Evolutionary conservation across 495 filamentous ascomycete species (phyloP), one percentile per base, ranked within the genome.

Genomic region (Talaromyces thailandensis): DNA sequence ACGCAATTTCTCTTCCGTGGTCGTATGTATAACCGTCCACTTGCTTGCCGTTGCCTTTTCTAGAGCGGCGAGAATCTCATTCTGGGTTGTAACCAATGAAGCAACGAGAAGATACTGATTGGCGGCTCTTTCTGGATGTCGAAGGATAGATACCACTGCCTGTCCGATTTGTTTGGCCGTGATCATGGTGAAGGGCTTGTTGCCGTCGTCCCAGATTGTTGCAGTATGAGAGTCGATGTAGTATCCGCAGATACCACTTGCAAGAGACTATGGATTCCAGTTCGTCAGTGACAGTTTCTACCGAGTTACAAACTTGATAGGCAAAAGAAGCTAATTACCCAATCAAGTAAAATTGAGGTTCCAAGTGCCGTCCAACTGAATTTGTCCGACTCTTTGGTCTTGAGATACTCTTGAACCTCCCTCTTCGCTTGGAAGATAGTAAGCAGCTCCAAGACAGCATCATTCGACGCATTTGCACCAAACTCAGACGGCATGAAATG

Each of bases 321-420:
- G 18, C 9, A 28, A 14, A 4, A 12, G 14, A 2, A 25, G 11
- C 4, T 23, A 65, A 64, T 50, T 67, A 75, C 74, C 79, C 78
- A 80, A 65, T 84, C 82, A 60, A 85, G 77, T 65, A 84, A 75
- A 6, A 73, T 70, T 2, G 79, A 78, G n/a, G 75, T 74, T 4
- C 78, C 71, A 35, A 85, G 62, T 25, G 68, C 74, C 8, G 75
- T 82, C 82, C 82, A 84, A 48, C 64, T 73, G 43, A 85, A 67
- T 1, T 68, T 64, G 1, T 71, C 63, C 4, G 62, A 58, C 60
- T 81, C 71, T 56, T 78, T 79, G 11, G 59, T 67, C 64, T 75
- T 69, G 23, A 85, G 68, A 61, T 83, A 80, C 18, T 79, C 70
- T 2, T 78, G 71, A 1, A 79, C 61, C 5, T 76, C 72, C 12